These are phyloP conservation scores for Aspergillus sp. DNA, from an alignment of 2,329 filamentous ascomycete species.

Conservation along the genomic window DNA sequence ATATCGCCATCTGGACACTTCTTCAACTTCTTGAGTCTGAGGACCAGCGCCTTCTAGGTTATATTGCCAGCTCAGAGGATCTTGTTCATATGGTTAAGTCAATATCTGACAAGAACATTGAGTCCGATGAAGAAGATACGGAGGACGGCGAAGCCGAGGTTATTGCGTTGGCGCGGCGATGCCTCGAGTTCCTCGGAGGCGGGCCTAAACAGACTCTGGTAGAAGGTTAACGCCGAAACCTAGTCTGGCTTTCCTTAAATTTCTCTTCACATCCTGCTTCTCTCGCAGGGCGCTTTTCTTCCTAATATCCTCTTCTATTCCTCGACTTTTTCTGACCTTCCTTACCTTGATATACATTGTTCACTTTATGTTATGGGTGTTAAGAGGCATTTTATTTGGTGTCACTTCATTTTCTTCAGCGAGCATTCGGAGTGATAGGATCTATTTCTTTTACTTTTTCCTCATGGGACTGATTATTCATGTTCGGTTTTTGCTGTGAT, in stretches of 20 bases:
- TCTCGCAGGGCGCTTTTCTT: slow-evolving; percentile 16
- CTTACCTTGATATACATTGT: slow-evolving; percentile 16
- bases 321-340: neutral
- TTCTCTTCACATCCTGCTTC: slow-evolving; percentile 10
- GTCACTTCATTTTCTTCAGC: slow-evolving; percentile 28
- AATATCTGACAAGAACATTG: slow-evolving; percentile 85
- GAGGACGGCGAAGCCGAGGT: slow-evolving; percentile 94
- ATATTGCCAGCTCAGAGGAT: slow-evolving; percentile 86
- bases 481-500: slow-evolving; percentile 20
- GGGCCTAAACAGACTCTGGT: slow-evolving; percentile 74
- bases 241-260: neutral
- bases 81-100: slow-evolving; percentile 88
- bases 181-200: slow-evolving; percentile 80
- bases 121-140: slow-evolving; percentile 80
- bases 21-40: slow-evolving; percentile 94
- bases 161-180: slow-evolving; percentile 84
- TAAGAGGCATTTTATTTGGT: slow-evolving; percentile 34
- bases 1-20: slow-evolving; percentile 98
- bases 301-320: slow-evolving; percentile 13
- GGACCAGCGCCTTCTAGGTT: slow-evolving; percentile 81
- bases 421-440: slow-evolving; percentile 36
- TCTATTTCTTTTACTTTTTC: slow-evolving; percentile 16
- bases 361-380: slow-evolving; percentile 25
- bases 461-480: slow-evolving; percentile 10
- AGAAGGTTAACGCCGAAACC: slow-evolving; percentile 59